Conservation (phyloP, 2,329 filamentous ascomycete species). For the Monilinia polystroma region DNA sequence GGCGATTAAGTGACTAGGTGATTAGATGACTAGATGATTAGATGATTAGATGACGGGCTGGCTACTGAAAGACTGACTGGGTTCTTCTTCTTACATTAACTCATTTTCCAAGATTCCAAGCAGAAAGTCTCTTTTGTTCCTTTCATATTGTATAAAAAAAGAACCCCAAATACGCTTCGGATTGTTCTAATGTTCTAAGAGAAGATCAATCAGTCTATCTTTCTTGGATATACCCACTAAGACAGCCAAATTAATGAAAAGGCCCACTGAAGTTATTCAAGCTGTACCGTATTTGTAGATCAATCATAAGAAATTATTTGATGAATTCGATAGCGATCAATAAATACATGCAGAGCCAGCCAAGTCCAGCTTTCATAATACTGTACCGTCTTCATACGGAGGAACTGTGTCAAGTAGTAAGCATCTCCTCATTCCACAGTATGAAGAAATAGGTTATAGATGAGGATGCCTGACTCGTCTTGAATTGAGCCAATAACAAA, state of each 20-base stretch:
- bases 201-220: slow-evolving; percentile 20
- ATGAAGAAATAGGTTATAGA: neutral
- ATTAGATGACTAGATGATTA: too few relatives aligned
- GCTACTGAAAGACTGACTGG: too few relatives aligned
- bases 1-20: too few relatives aligned
- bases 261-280: slow-evolving; percentile 7
- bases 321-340: slow-evolving; percentile 15
- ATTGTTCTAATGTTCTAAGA: slow-evolving; percentile 12
- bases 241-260: slow-evolving; percentile 3
- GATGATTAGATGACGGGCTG: too few relatives aligned
- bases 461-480: slow-evolving; percentile 12
- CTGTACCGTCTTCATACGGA: neutral
- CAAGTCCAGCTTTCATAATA: neutral
- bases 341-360: slow-evolving; percentile 7
- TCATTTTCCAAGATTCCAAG: slow-evolving; percentile 13
- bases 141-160: too few relatives aligned
- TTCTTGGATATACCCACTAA: neutral
- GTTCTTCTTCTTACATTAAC: slow-evolving; percentile 10
- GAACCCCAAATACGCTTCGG: slow-evolving; percentile 14
- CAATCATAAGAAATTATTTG: slow-evolving; percentile 14
- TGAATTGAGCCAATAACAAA: slow-evolving; percentile 13
- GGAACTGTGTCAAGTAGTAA: neutral
- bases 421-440: neutral
- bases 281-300: slow-evolving; percentile 12
- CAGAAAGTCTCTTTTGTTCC: neutral